Conservation (phyloP, 441 rosid genomes). For the Capsella rubella region DNA sequence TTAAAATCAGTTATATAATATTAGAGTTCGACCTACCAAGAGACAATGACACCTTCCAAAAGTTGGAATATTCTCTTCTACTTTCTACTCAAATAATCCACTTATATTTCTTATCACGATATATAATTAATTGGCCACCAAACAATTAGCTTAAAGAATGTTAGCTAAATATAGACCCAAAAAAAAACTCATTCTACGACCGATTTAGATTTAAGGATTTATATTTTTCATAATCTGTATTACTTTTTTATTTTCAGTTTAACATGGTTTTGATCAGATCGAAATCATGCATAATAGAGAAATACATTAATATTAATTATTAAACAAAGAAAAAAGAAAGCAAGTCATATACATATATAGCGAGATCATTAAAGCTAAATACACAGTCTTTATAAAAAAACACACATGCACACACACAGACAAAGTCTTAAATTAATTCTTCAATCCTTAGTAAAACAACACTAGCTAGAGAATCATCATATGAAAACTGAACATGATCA, state of each 20-base stretch:
- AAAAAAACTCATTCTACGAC: conserved; percentile 8
- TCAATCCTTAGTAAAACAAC: conserved; percentile 29
- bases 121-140: conserved; percentile 18
- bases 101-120: conserved; percentile 3
- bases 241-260: not conserved
- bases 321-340: not conserved
- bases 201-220: conserved; percentile 1
- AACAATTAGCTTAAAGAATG: conserved; percentile 23
- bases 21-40: conserved; percentile 35
- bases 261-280: not conserved
- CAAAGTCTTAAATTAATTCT: conserved; percentile 11
- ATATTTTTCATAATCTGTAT: not conserved
- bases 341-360: not conserved
- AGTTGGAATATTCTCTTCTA: conserved; percentile 43
- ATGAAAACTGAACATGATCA: conserved; percentile 26
- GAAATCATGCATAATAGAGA: not conserved
- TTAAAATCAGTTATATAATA: conserved; percentile 12
- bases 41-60: conserved; percentile 44
- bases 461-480: conserved; percentile 28
- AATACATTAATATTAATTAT: not conserved
- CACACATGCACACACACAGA: not conserved
- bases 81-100: conserved; percentile 39
- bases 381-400: not conserved
- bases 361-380: conserved; percentile 13
- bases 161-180: not conserved